Evolutionary conservation across 495 filamentous ascomycete species (phyloP).

Genomic region (Chaetomium cochliodes): DNA sequence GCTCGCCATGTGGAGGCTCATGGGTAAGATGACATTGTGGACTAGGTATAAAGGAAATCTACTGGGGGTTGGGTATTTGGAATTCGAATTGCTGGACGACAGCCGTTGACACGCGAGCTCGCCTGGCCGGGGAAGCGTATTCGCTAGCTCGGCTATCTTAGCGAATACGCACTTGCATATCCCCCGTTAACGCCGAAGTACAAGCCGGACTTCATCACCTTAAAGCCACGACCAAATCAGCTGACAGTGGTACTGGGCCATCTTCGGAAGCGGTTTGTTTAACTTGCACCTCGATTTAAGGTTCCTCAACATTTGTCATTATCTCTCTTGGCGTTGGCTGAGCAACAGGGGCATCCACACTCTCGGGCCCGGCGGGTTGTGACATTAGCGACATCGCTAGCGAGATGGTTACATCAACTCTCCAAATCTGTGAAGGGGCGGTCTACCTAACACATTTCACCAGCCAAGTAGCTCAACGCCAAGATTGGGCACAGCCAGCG

Average conservation of each 20-base stretch:
- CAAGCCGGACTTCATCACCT: neutral
- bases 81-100: neutral
- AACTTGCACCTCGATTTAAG: neutral
- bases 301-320: neutral
- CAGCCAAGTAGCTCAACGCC: neutral
- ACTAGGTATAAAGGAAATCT: no score
- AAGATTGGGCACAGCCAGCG: neutral
- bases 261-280: no score
- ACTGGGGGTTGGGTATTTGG: neutral
- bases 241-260: no score
- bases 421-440: neutral
- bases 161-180: constrained; percentile 4
- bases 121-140: neutral
- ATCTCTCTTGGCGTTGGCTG: neutral
- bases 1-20: no score
- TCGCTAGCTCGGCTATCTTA: neutral
- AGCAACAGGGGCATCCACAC: neutral
- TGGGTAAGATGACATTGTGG: no score
- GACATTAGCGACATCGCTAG: neutral
- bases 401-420: neutral
- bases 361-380: neutral
- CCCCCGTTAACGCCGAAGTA: neutral
- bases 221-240: neutral
- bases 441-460: neutral
- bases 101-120: no score